Evolutionary conservation across 2,329 filamentous ascomycete genomes (phyloP), one percentile per base, ranked within the genome.

Genomic region (Epichloe typhina): DNA sequence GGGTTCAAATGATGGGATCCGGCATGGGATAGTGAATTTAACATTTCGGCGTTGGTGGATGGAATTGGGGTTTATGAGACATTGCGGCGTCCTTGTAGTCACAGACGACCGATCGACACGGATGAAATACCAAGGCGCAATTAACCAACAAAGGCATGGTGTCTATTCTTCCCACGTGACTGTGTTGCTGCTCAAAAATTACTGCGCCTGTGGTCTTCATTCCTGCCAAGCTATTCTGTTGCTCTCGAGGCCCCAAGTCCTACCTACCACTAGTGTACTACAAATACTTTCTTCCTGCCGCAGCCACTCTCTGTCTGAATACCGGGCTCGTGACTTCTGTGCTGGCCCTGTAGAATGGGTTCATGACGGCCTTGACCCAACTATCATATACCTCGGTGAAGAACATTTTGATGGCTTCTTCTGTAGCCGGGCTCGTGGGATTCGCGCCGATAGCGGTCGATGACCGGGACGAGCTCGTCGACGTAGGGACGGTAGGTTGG

Each of bases 331-430:
- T 82, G 49, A 98, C 83, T 59, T 87, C 83, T 75, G 86, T 86
- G 57, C 95, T 91, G 50, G 84, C 80, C 50, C 78, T 76, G 72
- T 96, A 97, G 66, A 98, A 98, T 0, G 93, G 93, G 64, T 82
- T 97, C 93, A 98, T 97, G 52, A 90, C 82, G 12, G 90, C 87
- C 76, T 98, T 98, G 57, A 95, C 80, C 84, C 91, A 98, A 58
- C 83, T 88, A 70, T 98, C 93, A 70, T 96, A 97, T 12, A 96
- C 86, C 64, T 98, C 93, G 15, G 79, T 76, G 72, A 98, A 95
- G 72, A 97, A 98, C 68, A 88, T 88, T 64, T 88, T 83, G 59
- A 97, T 86, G 4, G 93, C 91, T 71, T 98, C 93, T 70, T 98
- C 93, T 5, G 91, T 95, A 64, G 91, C 88, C 5, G 88, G 84